Evolutionary conservation across 1,139 yeast genomes (phyloP), one percentile per base, ranked within the genome.

Genomic region (Candida sp.): DNA sequence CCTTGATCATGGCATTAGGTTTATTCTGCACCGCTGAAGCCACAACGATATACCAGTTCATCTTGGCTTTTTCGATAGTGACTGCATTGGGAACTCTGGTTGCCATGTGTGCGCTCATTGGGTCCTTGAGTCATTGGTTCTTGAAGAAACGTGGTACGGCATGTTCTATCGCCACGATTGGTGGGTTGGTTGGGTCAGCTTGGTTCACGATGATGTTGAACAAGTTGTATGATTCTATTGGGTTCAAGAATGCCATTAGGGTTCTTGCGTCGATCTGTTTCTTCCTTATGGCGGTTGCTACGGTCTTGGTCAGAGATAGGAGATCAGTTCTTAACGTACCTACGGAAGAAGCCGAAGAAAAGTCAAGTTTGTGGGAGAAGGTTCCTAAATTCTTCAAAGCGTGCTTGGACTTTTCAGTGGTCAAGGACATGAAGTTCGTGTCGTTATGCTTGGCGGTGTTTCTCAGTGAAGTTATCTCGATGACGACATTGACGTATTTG

Each of bases 81-180:
- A 76, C 84, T 1, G 91, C 90, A 0, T 51, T 83, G 5, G 87
- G 88, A 0, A 73, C 83, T 4, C 78, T 88, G 5, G 59, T 86
- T 47, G 74, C 85, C 9, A 80, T 84, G 73, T 78, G 82, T 3
- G 88, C 90, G 0, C 68, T 81, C 41, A 73, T 86, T 12, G 85
- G 90, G 0, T 81, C 78, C 1, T 70, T 85, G 28, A 79, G 87
- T 26, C 90, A 85, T 59, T 86, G 86, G 84, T 87, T 84, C 58
- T 70, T 75, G 58, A 72, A 63, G 45, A 78, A 75, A 53, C 68
- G 90, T 50, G 90, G 84, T 0, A 63, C 78, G 41, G 88, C 88
- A 1, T 65, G 81, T 39, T 84, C 87, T 1, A 59, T 83, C 4
- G 85, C 85, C 2, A 82, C 87, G 1, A 70, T 80, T 26, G 90